Evolutionary conservation across 1,284 basidiomycete genomes (phyloP), one percentile per base, ranked within the genome.

Genomic region (Sanguinoderma infundibulare): DNA sequence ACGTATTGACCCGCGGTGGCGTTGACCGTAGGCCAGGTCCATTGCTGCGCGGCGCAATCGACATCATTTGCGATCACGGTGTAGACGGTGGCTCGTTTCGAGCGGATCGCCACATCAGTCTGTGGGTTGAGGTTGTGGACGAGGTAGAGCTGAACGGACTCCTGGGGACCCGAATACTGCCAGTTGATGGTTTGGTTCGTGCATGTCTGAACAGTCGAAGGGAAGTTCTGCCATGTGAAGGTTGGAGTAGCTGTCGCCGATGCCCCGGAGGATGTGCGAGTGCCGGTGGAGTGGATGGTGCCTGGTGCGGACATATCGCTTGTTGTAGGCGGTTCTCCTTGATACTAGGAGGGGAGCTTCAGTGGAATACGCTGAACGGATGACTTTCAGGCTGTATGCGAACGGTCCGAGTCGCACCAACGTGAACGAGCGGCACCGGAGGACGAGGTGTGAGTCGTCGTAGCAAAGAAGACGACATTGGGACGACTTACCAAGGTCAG

Each of bases 1-100:
- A 50, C 38, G 57, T 74, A 74, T 61, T 64, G 60, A 0, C 73
- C 73, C 30, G 68, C 51, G 4, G 72, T 64, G 17, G 73, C 67
- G 49, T 68, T 67, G n/a, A 73, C 71, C 5, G 56, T 12, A 1
- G 26, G 1, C 73, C 73, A 74, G 1, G 61, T 63, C 51, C 46
- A 72, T 5, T 12, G 1, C 15, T 15, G 28, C 7, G 26, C 22
- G 9, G 26, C 5, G 9, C n/a, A 7, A 17, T 28, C 22, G 28
- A 30, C 24, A 15, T 17, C 9, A 44, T 4, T 22, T 14, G 42
- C 42, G 46, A 47, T 26, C 14, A 5, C 17, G 46, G 46, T 47
- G 26, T 5, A 6, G n/a, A 42, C 17, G 40, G 14, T 42, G n/a
- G n/a, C n/a, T n/a, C n/a, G n/a, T n/a, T n/a, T n/a, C n/a, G n/a